A percentile compares a stretch with the other conserved stretches of the same genome.
Conservation (phyloP, 441 rosid genomes). For the Corymbia citriodora region DNA sequence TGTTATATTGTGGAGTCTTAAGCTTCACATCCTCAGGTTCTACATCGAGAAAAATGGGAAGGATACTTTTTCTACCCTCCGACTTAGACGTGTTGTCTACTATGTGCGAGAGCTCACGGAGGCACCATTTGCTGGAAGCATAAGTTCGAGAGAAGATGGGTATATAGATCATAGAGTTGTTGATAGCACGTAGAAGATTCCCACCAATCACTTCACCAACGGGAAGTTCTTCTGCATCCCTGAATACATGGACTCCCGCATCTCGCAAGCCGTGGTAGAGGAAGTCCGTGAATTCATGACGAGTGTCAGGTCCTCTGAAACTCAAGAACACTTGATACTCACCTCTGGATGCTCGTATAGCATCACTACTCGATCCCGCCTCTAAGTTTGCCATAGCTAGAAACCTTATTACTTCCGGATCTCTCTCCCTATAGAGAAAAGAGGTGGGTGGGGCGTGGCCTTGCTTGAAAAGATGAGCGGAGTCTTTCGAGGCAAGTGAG, state of each 20-base stretch:
- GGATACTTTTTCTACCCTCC: fast-evolving
- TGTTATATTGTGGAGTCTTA: fast-evolving
- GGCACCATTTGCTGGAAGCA: neutral
- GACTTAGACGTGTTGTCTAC: fast-evolving
- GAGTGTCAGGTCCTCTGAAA: neutral
- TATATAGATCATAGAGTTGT: fast-evolving
- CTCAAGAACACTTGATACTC: neutral
- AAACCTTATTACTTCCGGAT: too few relatives aligned
- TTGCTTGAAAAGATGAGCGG: too few relatives aligned
- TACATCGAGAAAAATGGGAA: fast-evolving
- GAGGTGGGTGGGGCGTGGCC: too few relatives aligned
- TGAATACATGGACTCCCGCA: neutral
- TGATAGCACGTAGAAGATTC: neutral
- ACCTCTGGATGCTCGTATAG: fast-evolving
- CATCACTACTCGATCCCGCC: too few relatives aligned
- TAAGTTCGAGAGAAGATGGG: neutral
- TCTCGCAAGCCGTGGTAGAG: fast-evolving
- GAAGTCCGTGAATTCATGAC: fast-evolving
- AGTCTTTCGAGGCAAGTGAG: too few relatives aligned
- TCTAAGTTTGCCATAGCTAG: too few relatives aligned
- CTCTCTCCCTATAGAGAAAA: too few relatives aligned
- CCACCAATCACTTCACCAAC: fast-evolving
- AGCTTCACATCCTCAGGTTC: fast-evolving
- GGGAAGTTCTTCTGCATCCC: fast-evolving
- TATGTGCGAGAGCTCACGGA: neutral